Evolutionary conservation across 176 grass and related monocot genomes (phyloP), one percentile per base, ranked within the genome.

Genomic region (Musa acuminata): DNA sequence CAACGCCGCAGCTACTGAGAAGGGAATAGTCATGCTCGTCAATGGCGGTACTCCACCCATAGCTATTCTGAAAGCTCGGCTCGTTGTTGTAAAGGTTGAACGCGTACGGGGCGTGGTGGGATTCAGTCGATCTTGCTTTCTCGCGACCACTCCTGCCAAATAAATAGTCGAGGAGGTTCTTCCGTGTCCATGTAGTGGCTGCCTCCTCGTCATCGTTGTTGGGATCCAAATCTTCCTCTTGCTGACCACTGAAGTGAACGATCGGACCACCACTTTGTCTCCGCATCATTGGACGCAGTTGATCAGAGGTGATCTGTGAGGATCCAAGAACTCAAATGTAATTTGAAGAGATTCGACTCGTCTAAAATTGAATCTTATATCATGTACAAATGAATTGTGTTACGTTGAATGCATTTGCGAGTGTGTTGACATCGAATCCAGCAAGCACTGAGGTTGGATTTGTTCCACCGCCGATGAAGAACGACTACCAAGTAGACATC

Each of bases 321-420:
- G 6, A 43, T 48, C 16, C 13, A 16, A 48, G 8, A 16, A 19
- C 35, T 8, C 13, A 50, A 69, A 17, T 17, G 48, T 4, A 17
- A 8, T 49, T 69, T 48, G 17, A 29, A 48, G 29, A 43, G 1
- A 7, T 68, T 24, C 16, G 16, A 69, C 29, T 17, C 16, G 19
- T 69, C 24, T 24, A 50, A 17, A 69, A 8, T 16, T 48, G 35
- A 17, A 19, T 24, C 25, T 10, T 43, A 0, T 17, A 69, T 17
- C 0, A 43, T 16, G 2, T 69, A 49, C 9, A 19, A 49, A 62
- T 19, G 17, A 17, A 62, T 19, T 21, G 13, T 69, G 17, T 49
- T 53, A 73, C 71, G 25, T 73, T 55, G 51, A 73, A 55, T 2
- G 71, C 71, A 53, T 16, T 50, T 73, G 71, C n/a, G 11, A 73